These are phyloP conservation scores for Aspergillus avenaceus DNA, from an alignment of 495 filamentous ascomycete genomes.

Conservation along the genomic window DNA sequence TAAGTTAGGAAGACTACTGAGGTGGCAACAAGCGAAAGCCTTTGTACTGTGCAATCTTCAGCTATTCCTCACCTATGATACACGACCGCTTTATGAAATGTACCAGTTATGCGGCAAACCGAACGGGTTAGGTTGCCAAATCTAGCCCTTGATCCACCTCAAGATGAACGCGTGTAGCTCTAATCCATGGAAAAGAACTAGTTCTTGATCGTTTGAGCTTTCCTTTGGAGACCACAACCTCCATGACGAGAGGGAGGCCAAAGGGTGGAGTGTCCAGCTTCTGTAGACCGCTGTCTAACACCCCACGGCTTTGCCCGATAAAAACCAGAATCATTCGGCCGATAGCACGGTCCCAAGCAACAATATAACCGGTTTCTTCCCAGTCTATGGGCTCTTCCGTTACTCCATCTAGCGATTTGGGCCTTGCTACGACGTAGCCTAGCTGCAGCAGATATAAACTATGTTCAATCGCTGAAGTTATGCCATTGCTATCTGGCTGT, in stretches of 20 bases:
- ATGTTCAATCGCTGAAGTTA: conserved; percentile 9
- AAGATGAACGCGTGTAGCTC: conserved; percentile 15
- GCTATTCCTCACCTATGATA: no score
- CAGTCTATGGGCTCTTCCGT: conserved; percentile 10
- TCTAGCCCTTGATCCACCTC: conserved; percentile 28
- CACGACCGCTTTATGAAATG: no score
- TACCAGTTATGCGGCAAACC: no score
- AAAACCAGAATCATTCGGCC: conserved; percentile 27
- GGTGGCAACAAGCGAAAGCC: no score
- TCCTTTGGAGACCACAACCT: conserved; percentile 10
- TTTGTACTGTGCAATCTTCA: no score
- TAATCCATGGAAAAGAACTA: conserved; percentile 2
- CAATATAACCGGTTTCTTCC: conserved; percentile 32
- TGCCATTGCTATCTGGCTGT: conserved; percentile 13
- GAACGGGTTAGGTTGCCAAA: conserved; percentile 16
- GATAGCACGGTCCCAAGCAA: conserved; percentile 34
- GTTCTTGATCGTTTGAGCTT: neutral
- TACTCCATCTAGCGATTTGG: neutral
- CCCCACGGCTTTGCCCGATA: conserved; percentile 17
- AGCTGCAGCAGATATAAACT: conserved; percentile 34
- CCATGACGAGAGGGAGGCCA: conserved; percentile 19
- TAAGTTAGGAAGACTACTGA: no score
- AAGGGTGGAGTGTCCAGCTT: neutral
- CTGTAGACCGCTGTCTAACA: conserved; percentile 15
- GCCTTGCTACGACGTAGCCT: conserved; percentile 26